Conservation (phyloP, 2,329 filamentous ascomycete genomes). For the Xylaria multiplex region DNA sequence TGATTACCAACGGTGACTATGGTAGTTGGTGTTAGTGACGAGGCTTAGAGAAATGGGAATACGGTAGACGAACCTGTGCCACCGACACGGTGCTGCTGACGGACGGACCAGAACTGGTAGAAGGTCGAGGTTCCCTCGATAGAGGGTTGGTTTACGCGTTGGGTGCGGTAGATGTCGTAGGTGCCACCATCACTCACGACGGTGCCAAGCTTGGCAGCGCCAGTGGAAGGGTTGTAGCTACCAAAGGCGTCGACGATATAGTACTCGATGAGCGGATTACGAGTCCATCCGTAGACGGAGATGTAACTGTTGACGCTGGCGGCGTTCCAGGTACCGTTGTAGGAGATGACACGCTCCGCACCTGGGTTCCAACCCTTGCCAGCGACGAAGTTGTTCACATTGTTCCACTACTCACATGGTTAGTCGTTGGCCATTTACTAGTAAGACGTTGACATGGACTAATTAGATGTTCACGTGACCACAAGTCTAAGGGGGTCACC, state of each 20-base stretch:
- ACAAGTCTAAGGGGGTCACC: too few species aligned
- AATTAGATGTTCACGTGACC: too few species aligned
- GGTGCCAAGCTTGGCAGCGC: conserved; percentile 46
- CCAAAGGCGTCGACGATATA: conserved; percentile 53
- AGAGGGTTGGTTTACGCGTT: conserved; percentile 54
- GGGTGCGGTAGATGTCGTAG: conserved; percentile 52
- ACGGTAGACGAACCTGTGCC: too few species aligned
- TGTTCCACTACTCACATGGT: conserved; percentile 52
- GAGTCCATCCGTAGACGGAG: conserved; percentile 54
- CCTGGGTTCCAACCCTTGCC: conserved; percentile 62
- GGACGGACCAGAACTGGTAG: conserved; percentile 62
- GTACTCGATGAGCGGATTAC: conserved; percentile 54
- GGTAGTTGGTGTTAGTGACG: conserved; percentile 27
- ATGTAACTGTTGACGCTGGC: conserved; percentile 44
- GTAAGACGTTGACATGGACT: too few species aligned
- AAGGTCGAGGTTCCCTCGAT: conserved; percentile 60
- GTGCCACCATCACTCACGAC: conserved; percentile 49
- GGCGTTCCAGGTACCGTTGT: conserved; percentile 50
- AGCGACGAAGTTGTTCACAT: conserved; percentile 59
- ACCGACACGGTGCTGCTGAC: conserved; percentile 53
- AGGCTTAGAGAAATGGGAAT: too few species aligned
- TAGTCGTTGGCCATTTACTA: too few species aligned
- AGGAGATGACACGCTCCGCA: conserved; percentile 43
- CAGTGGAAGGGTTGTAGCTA: conserved; percentile 49
- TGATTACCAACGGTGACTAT: conserved; percentile 47